Evolutionary conservation across 2,329 filamentous ascomycete species (phyloP).

Genomic region (Ceratocystis eucalypticola): DNA sequence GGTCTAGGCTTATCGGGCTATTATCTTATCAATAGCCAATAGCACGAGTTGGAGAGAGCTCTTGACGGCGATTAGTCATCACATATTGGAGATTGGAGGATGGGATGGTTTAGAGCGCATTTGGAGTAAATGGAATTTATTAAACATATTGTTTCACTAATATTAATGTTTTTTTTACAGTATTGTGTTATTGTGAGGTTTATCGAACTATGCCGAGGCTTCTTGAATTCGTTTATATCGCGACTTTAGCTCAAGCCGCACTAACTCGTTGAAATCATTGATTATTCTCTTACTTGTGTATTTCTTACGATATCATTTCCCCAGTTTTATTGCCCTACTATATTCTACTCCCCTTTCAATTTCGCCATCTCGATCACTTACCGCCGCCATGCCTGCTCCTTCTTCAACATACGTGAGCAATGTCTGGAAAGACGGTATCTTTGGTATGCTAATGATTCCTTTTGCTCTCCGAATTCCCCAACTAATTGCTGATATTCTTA

Average conservation of each 20-base stretch:
- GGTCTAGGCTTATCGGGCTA: background rate
- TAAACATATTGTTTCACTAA: no score
- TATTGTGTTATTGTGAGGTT: no score
- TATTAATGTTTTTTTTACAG: no score
- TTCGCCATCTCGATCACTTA: background rate
- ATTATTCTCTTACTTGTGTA: no score
- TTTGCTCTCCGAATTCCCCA: background rate
- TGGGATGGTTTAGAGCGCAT: no score
- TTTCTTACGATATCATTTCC: no score
- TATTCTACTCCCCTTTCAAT: background rate
- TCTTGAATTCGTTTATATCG: no score
- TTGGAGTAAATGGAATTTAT: no score
- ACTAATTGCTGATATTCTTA: background rate
- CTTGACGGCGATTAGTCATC: background rate
- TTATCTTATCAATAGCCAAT: background rate
- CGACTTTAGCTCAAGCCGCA: no score
- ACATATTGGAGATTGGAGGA: no score
- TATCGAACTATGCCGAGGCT: no score
- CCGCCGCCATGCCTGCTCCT: constrained; percentile 47
- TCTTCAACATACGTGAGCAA: constrained; percentile 65
- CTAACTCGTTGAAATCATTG: no score
- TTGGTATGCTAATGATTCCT: constrained; percentile 41
- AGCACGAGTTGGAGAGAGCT: background rate
- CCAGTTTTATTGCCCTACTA: background rate
- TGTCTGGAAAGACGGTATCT: constrained; percentile 78